Conservation (phyloP, 306 rosid species). For the Ormosia emarginata region DNA sequence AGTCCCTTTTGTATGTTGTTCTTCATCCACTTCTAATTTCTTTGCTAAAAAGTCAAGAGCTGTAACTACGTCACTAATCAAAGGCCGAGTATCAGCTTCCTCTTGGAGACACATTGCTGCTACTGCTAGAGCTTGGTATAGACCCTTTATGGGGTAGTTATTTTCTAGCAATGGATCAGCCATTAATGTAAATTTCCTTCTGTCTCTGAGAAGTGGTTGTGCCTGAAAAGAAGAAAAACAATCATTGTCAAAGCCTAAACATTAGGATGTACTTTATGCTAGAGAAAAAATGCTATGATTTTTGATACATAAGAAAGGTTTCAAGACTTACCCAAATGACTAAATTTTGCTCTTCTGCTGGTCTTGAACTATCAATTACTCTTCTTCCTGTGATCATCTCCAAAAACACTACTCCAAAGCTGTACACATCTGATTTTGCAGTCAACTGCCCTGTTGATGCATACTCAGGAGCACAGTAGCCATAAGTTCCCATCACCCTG, state of each 20-base stretch:
- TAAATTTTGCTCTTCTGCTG: conserved; percentile 65
- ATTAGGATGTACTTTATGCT: background rate
- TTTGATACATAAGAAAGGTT: background rate
- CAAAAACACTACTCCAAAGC: conserved; percentile 83
- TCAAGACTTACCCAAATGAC: conserved; percentile 71
- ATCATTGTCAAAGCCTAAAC: background rate
- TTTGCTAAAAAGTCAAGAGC: conserved; percentile 59
- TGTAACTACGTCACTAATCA: conserved; percentile 79
- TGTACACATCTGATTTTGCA: conserved; percentile 76
- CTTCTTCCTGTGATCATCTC: conserved; percentile 89
- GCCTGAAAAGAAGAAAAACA: conserved; percentile 46
- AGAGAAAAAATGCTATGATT: background rate
- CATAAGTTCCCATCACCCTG: conserved; percentile 96
- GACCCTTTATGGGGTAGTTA: conserved; percentile 56
- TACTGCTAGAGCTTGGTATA: conserved; percentile 87
- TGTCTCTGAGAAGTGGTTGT: conserved; percentile 71
- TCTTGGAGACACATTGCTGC: conserved; percentile 96
- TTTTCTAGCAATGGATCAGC: conserved; percentile 67
- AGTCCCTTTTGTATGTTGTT: background rate
- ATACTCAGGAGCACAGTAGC: conserved; percentile 96
- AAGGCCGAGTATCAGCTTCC: conserved; percentile 68
- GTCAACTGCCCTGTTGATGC: conserved; percentile 78
- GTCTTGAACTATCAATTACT: conserved; percentile 68
- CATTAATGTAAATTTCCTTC: conserved; percentile 58
- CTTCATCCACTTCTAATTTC: conserved; percentile 11